Conservation (phyloP, 306 rosid species). For the Vigna radiata region DNA sequence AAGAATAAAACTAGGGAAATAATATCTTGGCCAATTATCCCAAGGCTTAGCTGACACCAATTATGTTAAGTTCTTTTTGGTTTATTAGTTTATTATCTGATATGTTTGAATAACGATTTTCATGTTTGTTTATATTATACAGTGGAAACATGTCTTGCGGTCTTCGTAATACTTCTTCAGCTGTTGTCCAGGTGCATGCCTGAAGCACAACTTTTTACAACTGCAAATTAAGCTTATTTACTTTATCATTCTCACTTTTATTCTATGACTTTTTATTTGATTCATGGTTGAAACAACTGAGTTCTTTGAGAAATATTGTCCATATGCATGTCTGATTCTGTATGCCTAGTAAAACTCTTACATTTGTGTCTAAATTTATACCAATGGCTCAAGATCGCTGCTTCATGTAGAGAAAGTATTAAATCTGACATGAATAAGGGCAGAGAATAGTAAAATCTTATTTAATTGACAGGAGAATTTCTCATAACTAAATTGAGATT, state of each 20-base stretch:
- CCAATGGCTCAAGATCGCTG: neutral
- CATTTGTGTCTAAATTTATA: too few relatives aligned
- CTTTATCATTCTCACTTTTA: neutral
- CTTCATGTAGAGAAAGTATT: neutral
- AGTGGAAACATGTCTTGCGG: conserved; percentile 88
- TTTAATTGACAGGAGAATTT: neutral
- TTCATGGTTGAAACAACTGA: conserved; percentile 3
- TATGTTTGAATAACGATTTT: conserved; percentile 20
- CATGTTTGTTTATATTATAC: conserved; percentile 40
- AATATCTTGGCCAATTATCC: conserved; percentile 5
- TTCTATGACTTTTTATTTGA: conserved; percentile 2
- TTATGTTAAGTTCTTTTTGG: conserved; percentile 5
- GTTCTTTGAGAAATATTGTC: conserved; percentile 17
- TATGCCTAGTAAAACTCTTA: neutral
- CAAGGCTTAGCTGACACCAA: neutral
- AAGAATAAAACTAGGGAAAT: conserved; percentile 26
- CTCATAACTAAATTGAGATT: neutral
- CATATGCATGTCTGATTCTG: neutral
- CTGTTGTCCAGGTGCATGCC: conserved; percentile 65
- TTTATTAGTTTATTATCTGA: conserved; percentile 9
- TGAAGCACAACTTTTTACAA: conserved; percentile 35
- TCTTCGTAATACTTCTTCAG: conserved; percentile 83
- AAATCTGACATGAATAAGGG: neutral
- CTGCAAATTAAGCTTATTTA: conserved; percentile 29
- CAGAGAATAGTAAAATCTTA: neutral